Evolutionary conservation across 2,329 filamentous ascomycete species (phyloP).

Genomic region (Monilinia fructicola): DNA sequence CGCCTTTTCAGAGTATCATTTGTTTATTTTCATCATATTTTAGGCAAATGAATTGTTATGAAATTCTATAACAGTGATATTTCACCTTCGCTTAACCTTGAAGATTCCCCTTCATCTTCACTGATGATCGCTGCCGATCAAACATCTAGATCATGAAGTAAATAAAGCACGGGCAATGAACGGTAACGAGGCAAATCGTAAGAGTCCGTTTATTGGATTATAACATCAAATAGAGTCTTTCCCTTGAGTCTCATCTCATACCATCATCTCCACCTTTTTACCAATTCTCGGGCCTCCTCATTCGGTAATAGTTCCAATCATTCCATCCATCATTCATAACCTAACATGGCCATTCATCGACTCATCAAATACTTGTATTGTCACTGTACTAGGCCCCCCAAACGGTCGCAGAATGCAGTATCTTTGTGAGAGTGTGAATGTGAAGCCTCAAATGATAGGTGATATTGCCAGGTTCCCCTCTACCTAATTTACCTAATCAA

Average conservation of each 20-base stretch:
- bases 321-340: background rate
- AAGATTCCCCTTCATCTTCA: conserved; percentile 21
- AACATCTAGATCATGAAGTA: conserved; percentile 14
- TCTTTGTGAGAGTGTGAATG: conserved; percentile 22
- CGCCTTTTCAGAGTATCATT: conserved; percentile 5
- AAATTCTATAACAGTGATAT: conserved; percentile 1
- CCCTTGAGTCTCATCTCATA: background rate
- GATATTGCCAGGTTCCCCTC: conserved; percentile 19
- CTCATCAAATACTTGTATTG: conserved; percentile 17
- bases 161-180: conserved; percentile 7
- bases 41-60: background rate
- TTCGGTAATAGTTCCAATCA: conserved; percentile 8
- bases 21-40: conserved; percentile 13
- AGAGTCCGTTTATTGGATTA: background rate
- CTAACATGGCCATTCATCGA: conserved; percentile 12
- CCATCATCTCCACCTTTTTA: conserved; percentile 11
- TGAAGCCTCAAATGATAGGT: conserved; percentile 29
- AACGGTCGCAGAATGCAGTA: conserved; percentile 24
- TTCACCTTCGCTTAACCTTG: conserved; percentile 15
- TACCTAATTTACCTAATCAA: conserved; percentile 26
- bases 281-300: conserved; percentile 3
- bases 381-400: conserved; percentile 16
- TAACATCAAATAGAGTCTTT: conserved; percentile 11
- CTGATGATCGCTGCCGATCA: conserved; percentile 16
- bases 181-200: background rate